Conservation (phyloP, 208 protist genomes). For the Trypanosoma theileri region DNA sequence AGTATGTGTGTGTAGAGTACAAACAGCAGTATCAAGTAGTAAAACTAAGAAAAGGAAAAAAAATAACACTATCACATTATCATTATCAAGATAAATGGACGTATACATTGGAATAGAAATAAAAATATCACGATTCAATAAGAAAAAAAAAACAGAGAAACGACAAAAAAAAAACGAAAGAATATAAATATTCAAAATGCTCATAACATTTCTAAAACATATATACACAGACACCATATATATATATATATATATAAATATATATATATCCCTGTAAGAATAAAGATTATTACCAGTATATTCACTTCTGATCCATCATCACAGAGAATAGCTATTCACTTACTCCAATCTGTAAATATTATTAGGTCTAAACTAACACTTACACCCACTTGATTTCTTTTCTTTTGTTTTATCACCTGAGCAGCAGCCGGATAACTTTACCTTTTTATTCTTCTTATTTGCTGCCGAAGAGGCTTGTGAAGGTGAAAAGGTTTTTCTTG, state of each 20-base stretch:
- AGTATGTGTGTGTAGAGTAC: too few relatives aligned
- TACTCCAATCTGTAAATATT: too few relatives aligned
- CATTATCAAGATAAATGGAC: too few relatives aligned
- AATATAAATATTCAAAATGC: constrained; percentile 10
- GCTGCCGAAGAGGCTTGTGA: neutral
- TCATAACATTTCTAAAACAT: neutral
- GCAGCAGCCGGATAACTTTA: neutral
- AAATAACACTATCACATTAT: too few relatives aligned
- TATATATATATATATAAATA: too few relatives aligned
- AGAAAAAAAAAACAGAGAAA: constrained; percentile 6
- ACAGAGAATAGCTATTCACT: too few relatives aligned
- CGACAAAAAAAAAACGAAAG: constrained; percentile 10
- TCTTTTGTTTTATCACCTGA: neutral
- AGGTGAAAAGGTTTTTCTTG: neutral
- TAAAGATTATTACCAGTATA: too few relatives aligned
- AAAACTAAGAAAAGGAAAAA: too few relatives aligned
- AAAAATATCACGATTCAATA: neutral
- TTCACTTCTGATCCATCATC: too few relatives aligned
- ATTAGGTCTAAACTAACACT: constrained; percentile 2
- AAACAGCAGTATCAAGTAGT: too few relatives aligned
- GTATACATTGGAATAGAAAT: constrained; percentile 4
- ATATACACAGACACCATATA: too few relatives aligned
- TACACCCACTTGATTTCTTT: constrained; percentile 7
- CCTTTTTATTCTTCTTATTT: constrained; percentile 36
- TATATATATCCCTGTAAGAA: too few relatives aligned